A percentile compares a stretch with the other conserved stretches of the same genome.
phyloP scores from a whole-genome alignment of 2,329 filamentous ascomycete species.

The Apiospora koreana region DNA sequence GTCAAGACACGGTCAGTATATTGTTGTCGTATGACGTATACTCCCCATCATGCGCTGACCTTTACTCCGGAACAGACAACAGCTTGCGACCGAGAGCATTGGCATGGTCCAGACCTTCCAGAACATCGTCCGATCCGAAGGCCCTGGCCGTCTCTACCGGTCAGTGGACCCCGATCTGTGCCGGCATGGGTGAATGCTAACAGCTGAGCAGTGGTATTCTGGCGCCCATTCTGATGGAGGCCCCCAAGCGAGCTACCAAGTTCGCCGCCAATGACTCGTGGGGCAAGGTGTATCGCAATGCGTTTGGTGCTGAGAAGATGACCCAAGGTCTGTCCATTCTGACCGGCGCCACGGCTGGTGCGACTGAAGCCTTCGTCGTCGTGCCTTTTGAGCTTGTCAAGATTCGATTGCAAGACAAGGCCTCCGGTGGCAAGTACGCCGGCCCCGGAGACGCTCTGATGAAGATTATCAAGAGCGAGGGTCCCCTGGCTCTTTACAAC shows the following conservation, averaged over 20 bases:
- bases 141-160: conserved; percentile 88
- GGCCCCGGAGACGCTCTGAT: conserved; percentile 78
- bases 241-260: conserved; percentile 86
- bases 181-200: conserved; percentile 10
- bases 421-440: conserved; percentile 84
- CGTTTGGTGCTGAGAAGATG: conserved; percentile 85
- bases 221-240: conserved; percentile 97
- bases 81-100: conserved; percentile 42
- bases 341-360: conserved; percentile 91
- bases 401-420: conserved; percentile 95
- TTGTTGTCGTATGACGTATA: conserved; percentile 10
- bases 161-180: conserved; percentile 89
- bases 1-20: conserved; percentile 96
- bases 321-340: conserved; percentile 89
- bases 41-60: conserved; percentile 55
- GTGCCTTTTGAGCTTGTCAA: conserved; percentile 91
- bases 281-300: conserved; percentile 88
- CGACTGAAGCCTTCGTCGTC: conserved; percentile 94
- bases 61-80: conserved; percentile 53
- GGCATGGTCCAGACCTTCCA: conserved; percentile 98
- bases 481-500: conserved; percentile 88
- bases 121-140: conserved; percentile 96
- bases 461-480: conserved; percentile 84
- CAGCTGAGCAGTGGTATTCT: conserved; percentile 25
- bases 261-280: conserved; percentile 99